Evolutionary conservation across 1,139 yeast genomes (phyloP).

Genomic region (Nematodospora anomalae): DNA sequence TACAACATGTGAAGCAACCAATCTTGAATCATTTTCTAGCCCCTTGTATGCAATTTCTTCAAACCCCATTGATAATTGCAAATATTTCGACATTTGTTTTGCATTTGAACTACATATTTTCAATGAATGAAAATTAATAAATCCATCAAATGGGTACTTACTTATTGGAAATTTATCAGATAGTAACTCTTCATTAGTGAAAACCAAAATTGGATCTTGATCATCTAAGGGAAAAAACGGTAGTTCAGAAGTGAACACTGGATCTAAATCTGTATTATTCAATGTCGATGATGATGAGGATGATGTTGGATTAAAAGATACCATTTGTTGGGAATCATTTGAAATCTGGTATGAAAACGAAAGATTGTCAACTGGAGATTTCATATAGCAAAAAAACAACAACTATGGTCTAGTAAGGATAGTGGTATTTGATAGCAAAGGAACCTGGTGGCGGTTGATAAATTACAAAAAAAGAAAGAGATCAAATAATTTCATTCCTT

Average conservation of each 20-base stretch:
- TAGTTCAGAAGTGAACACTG: constrained; percentile 15
- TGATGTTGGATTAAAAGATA: constrained; percentile 6
- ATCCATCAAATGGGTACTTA: constrained; percentile 32
- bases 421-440: not conserved
- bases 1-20: constrained; percentile 60
- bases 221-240: constrained; percentile 24
- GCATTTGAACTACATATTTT: constrained; percentile 56
- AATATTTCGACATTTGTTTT: constrained; percentile 57
- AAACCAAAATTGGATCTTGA: constrained; percentile 22
- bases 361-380: not conserved
- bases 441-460: not conserved
- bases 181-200: constrained; percentile 24
- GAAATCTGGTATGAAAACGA: not conserved
- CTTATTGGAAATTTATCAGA: constrained; percentile 22
- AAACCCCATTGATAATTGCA: constrained; percentile 63
- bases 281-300: constrained; percentile 8
- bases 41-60: constrained; percentile 61
- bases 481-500: not conserved
- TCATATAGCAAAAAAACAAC: not conserved
- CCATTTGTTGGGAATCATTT: constrained; percentile 11
- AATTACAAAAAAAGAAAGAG: constrained; percentile 1
- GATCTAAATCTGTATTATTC: constrained; percentile 5
- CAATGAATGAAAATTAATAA: constrained; percentile 32
- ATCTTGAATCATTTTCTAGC: constrained; percentile 64
- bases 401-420: not conserved